phyloP scores from a whole-genome alignment of 2,329 filamentous ascomycete species.

The Colletotrichum tabaci region DNA sequence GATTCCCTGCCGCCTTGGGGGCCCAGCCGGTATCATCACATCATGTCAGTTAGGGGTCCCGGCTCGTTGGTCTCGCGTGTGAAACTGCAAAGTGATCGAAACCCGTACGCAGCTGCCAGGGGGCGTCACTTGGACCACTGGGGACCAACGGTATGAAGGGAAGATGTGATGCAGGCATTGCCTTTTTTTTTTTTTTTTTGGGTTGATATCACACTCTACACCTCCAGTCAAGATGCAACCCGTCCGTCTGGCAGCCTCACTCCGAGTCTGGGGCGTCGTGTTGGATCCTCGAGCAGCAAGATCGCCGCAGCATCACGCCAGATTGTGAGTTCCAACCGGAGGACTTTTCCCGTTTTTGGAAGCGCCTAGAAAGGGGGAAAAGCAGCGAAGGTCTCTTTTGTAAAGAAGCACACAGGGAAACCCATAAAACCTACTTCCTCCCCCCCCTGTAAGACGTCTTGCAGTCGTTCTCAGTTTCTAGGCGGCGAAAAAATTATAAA shows the following conservation, averaged over 20 bases:
- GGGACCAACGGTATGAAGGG: constrained; percentile 12
- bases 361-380: constrained; percentile 2
- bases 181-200: too few species aligned
- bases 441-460: too few species aligned
- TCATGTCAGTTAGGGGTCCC: constrained; percentile 4
- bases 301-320: constrained; percentile 20
- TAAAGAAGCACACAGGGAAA: background rate
- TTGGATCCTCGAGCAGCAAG: constrained; percentile 4
- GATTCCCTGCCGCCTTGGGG: background rate
- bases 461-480: too few species aligned
- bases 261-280: background rate
- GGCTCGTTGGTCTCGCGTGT: constrained; percentile 9
- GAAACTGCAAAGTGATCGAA: constrained; percentile 18
- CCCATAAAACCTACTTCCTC: background rate
- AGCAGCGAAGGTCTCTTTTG: background rate
- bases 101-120: constrained; percentile 25
- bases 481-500: background rate
- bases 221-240: constrained; percentile 3
- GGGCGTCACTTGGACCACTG: background rate
- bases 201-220: too few species aligned
- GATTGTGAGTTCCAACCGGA: background rate
- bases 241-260: constrained; percentile 32
- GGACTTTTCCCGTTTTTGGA: constrained; percentile 8
- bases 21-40: too few species aligned
- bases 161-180: too few species aligned